Percentiles rank a stretch among this genome's conserved stretches.
Evolutionary conservation across 1,139 yeast species (phyloP).

Genomic region (Meyerozyma carpophila): DNA sequence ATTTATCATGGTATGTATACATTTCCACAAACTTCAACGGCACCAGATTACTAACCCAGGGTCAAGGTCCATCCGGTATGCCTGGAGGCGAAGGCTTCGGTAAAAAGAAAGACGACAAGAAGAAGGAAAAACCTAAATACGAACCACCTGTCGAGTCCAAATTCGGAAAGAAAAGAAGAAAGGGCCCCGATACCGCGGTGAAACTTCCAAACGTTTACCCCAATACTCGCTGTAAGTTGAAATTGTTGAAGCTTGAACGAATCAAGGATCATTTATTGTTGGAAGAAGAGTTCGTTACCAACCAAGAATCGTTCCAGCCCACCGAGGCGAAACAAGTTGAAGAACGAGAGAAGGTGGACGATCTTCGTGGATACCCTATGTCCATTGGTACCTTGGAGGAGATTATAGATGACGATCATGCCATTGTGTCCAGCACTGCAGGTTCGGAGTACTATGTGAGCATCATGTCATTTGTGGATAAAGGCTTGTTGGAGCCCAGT

Average conservation of each 20-base stretch:
- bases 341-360: slow-evolving; percentile 92
- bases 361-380: slow-evolving; percentile 94
- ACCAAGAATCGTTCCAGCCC: slow-evolving; percentile 92
- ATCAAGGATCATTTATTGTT: slow-evolving; percentile 91
- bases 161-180: slow-evolving; percentile 84
- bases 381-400: slow-evolving; percentile 96
- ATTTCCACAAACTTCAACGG: not conserved
- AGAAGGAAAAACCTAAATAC: slow-evolving; percentile 86
- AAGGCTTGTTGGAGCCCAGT: slow-evolving; percentile 95
- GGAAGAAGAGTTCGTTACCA: slow-evolving; percentile 94
- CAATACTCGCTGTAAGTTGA: slow-evolving; percentile 87
- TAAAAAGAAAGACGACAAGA: slow-evolving; percentile 70
- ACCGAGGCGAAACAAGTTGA: slow-evolving; percentile 96
- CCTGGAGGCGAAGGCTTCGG: slow-evolving; percentile 53
- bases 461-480: slow-evolving; percentile 95
- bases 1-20: not conserved
- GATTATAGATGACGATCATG: slow-evolving; percentile 97
- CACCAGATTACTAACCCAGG: slow-evolving; percentile 31
- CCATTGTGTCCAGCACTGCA: slow-evolving; percentile 91
- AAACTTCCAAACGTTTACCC: slow-evolving; percentile 86
- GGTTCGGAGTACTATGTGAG: slow-evolving; percentile 98
- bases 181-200: slow-evolving; percentile 86
- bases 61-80: slow-evolving; percentile 79
- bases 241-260: slow-evolving; percentile 86
- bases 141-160: slow-evolving; percentile 98